A percentile compares a stretch with the other conserved stretches of the same genome.
Evolutionary conservation across 805 yeast species (phyloP).

Genomic region (Barnettozyma wickerhamii): DNA sequence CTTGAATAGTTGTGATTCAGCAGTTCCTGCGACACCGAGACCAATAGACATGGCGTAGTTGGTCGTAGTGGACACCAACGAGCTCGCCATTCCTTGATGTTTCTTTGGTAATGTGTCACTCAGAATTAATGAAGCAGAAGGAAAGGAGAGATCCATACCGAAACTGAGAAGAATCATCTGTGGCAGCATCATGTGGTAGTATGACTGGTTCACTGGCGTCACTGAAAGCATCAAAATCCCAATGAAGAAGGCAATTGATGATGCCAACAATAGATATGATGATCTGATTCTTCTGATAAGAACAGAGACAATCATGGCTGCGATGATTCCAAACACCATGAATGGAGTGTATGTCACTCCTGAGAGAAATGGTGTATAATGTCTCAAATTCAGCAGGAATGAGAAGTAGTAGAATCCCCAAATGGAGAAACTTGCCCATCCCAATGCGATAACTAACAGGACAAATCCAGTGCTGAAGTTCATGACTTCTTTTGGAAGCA

Average conservation of each 20-base stretch:
- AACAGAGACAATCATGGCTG: slow-evolving; percentile 48
- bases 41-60: slow-evolving; percentile 71
- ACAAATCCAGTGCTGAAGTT: slow-evolving; percentile 43
- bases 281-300: slow-evolving; percentile 45
- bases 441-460: slow-evolving; percentile 47
- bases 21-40: slow-evolving; percentile 67
- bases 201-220: slow-evolving; percentile 56
- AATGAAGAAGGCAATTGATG: slow-evolving; percentile 51
- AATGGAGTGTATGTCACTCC: slow-evolving; percentile 43
- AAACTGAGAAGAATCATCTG: slow-evolving; percentile 52
- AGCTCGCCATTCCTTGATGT: slow-evolving; percentile 78
- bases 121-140: slow-evolving; percentile 63
- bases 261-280: slow-evolving; percentile 42
- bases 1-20: slow-evolving; percentile 41
- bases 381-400: slow-evolving; percentile 45
- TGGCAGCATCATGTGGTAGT: slow-evolving; percentile 54
- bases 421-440: slow-evolving; percentile 78
- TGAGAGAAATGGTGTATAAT: slow-evolving; percentile 42
- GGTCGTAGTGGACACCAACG: slow-evolving; percentile 63
- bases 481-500: slow-evolving; percentile 49
- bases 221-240: slow-evolving; percentile 51
- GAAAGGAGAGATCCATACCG: slow-evolving; percentile 80
- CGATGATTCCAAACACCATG: slow-evolving; percentile 49
- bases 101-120: slow-evolving; percentile 54
- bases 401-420: slow-evolving; percentile 64